A percentile compares a stretch with the other conserved stretches of the same genome.
Conservation (phyloP, 495 filamentous ascomycete species). For the Oleoguttula mirabilis region DNA sequence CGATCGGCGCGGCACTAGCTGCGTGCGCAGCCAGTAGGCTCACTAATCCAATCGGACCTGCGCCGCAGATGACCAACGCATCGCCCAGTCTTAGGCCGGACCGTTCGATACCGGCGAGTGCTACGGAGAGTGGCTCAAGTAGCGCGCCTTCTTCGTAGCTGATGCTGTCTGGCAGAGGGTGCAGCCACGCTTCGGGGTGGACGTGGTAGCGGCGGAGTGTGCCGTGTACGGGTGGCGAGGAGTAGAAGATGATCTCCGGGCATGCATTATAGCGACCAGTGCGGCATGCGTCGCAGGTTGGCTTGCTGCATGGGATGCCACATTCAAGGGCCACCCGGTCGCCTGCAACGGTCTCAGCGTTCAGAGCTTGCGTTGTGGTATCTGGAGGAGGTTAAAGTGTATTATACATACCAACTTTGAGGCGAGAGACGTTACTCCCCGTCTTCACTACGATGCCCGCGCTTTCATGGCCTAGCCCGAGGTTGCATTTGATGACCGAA, state of each 20-base stretch:
- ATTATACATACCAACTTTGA: constrained; percentile 12
- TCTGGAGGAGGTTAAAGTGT: neutral
- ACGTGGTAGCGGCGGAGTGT: constrained; percentile 20
- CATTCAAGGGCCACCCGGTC: constrained; percentile 22
- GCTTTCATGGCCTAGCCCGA: constrained; percentile 20
- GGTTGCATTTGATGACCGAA: constrained; percentile 8
- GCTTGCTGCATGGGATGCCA: constrained; percentile 20
- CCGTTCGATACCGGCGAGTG: constrained; percentile 22
- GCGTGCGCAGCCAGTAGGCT: constrained; percentile 20
- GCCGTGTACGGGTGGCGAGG: constrained; percentile 17
- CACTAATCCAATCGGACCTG: constrained; percentile 23
- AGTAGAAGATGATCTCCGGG: constrained; percentile 18
- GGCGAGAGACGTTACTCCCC: constrained; percentile 10
- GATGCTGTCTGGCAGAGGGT: constrained; percentile 19
- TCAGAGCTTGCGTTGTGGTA: too few species aligned
- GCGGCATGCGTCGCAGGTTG: constrained; percentile 19
- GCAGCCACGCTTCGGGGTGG: constrained; percentile 19
- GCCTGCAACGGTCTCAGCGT: too few species aligned
- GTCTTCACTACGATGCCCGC: constrained; percentile 17
- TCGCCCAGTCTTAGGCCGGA: constrained; percentile 18
- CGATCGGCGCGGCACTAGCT: constrained; percentile 19
- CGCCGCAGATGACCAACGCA: constrained; percentile 20
- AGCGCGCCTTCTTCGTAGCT: constrained; percentile 23
- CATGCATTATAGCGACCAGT: constrained; percentile 23
- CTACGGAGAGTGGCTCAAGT: constrained; percentile 23